Evolutionary conservation across 345 rosid species (phyloP), one percentile per base, ranked within the genome.

Genomic region (Psidium guajava): DNA sequence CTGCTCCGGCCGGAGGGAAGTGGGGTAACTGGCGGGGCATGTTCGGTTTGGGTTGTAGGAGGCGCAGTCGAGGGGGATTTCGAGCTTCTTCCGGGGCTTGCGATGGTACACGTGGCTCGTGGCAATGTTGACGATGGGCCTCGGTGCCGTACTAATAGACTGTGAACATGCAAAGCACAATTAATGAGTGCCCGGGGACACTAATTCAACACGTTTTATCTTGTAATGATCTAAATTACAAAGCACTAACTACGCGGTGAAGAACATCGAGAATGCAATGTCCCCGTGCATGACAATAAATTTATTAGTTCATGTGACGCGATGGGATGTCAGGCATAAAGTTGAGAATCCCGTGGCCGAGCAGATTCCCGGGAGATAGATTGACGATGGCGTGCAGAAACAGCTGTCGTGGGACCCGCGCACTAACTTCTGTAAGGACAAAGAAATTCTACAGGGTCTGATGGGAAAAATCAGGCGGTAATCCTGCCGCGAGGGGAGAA

Each of bases 51-150:
- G 87, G 86, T 86, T 85, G 27, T 77, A 84, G 21, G 80, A 88
- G 54, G 86, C 84, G 90, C 97, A 93, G 85, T 92, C 86, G 42
- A 91, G 92, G 84, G 94, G 93, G 82, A 89, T 36, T 36, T 90
- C 90, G 6, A 89, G 24, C 85, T 81, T 89, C 50, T 64, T 54
- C 36, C 59, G 61, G 40, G 88, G 47, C 55, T 18, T n/a, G 12
- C 3, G 11, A 21, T 83, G 61, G 81, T 69, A 8, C 21, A 58
- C 5, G 13, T 55, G 42, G 36, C 83, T 49, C 16, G 87, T 10
- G 28, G 15, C 53, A 20, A 52, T 2, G 4, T 21, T 75, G 40
- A 83, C 13, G 2, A 74, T 16, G 8, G 91, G 85, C 42, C 42
- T 56, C 81, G 83, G 75, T 3, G 83, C 82, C 55, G 87, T 14